These are phyloP conservation scores for Pyrenochaeta sp. DNA, from an alignment of 2,329 filamentous ascomycete genomes.

Conservation along the genomic window DNA sequence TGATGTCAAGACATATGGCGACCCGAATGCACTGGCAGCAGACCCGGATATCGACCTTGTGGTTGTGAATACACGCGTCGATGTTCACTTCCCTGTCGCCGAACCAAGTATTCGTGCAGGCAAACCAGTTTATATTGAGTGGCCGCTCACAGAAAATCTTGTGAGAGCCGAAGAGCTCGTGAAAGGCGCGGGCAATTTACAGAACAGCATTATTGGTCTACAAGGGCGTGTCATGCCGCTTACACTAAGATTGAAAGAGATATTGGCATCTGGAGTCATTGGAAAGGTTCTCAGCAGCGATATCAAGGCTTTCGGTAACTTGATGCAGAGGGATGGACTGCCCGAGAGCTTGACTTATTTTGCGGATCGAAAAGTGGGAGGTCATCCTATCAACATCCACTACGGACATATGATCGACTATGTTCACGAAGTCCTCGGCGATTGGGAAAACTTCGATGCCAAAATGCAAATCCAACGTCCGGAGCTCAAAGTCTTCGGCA, in stretches of 20 bases:
- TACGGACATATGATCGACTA: conserved; percentile 29
- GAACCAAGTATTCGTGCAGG: conserved; percentile 60
- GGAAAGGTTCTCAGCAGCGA: conserved; percentile 49
- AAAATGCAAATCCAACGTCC: conserved; percentile 28
- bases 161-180: too few species aligned
- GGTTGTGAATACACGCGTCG: conserved; percentile 62
- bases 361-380: conserved; percentile 21
- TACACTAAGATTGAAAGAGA: conserved; percentile 47
- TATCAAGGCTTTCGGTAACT: conserved; percentile 13
- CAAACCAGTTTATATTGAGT: conserved; percentile 63
- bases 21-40: conserved; percentile 52
- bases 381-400: conserved; percentile 25
- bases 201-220: conserved; percentile 51
- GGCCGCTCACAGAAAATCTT: conserved; percentile 51
- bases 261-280: conserved; percentile 50
- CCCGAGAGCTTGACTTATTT: conserved; percentile 23
- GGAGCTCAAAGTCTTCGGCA: conserved; percentile 9
- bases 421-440: conserved; percentile 26
- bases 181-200: too few species aligned
- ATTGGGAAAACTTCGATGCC: conserved; percentile 16
- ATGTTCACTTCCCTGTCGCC: conserved; percentile 58
- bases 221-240: conserved; percentile 53
- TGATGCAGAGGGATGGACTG: conserved; percentile 15
- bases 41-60: conserved; percentile 47
- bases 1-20: conserved; percentile 54